Conservation (phyloP, 805 yeast genomes). For the Monosporozyma servazzii region DNA sequence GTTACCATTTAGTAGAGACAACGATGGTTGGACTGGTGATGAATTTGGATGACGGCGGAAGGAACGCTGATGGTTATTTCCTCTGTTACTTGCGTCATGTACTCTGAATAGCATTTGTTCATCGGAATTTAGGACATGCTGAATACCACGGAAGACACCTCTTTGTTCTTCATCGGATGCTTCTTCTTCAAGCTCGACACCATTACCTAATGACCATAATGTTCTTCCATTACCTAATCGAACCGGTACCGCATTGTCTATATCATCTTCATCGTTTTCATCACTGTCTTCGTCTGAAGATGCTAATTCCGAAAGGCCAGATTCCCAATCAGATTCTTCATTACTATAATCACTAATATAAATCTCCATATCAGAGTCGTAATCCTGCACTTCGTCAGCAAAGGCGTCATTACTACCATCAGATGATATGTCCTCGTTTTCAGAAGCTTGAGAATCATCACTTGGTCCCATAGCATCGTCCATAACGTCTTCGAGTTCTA, state of each 20-base stretch:
- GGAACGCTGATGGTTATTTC: conserved; percentile 18
- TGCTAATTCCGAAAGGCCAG: conserved; percentile 28
- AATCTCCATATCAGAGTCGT: conserved; percentile 28
- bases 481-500: conserved; percentile 23
- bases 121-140: conserved; percentile 26
- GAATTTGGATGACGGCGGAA: conserved; percentile 14
- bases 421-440: conserved; percentile 13
- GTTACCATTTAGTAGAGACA: conserved; percentile 21
- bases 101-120: conserved; percentile 23
- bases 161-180: conserved; percentile 25
- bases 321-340: conserved; percentile 31
- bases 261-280: conserved; percentile 24
- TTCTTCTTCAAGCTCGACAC: conserved; percentile 24
- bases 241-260: conserved; percentile 10
- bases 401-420: conserved; percentile 18
- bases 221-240: conserved; percentile 5
- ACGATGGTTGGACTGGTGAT: conserved; percentile 21
- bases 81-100: conserved; percentile 9
- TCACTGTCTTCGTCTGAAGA: conserved; percentile 27
- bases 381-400: conserved; percentile 23
- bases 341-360: conserved; percentile 30
- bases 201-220: conserved; percentile 23
- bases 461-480: conserved; percentile 17
- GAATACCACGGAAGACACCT: conserved; percentile 28
- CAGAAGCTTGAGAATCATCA: conserved; percentile 20